Base-by-base conservation (phyloP, 306 rosid genomes). In the Trifolium repens region DNA sequence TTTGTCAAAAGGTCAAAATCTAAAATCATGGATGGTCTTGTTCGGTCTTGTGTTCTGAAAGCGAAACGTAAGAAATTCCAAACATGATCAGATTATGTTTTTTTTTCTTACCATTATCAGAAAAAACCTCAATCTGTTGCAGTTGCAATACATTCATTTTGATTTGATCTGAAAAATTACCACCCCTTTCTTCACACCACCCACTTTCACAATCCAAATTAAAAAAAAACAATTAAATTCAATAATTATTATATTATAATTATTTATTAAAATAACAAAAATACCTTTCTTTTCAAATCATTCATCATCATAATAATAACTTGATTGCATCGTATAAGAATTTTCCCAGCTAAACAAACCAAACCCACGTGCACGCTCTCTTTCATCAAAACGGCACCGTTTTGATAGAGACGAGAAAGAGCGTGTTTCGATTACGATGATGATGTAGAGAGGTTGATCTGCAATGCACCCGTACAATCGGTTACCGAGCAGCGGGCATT, bases 401-500 rank as follows among this genome's bases (percentile, higher is more conserved):
- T 82, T 78, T 61, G 44, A 44, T 40, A 49, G 87, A 68, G 54
- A 35, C 58, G 71, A 35, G 46, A 57, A 50, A 73, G 13, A 11
- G 39, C 14, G 66, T 15, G 19, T 61, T 58, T 13, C 27, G 60
- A 17, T 54, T 2, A 10, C 2, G 49, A 43, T 77, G 35, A 32
- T 32, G 84, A 81, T 52, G 84, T 16, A 66, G 82, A 68, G 77
- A 75, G 58, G 42, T 13, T 79, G 84, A 85, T 79, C 63, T 78
- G 81, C 79, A 80, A 94, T 94, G 98, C 96, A 90, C 86, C 80
- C 97, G 27, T 88, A 87, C 83, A 89, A 88, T 71, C 89, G 98
- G 89, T 88, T 94, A 76, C 98, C 98, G 62, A 87, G 86, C 76
- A 90, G 98, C 75, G 98, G 98, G 68, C 98, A 91, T 82, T 81